phyloP scores from a whole-genome alignment of 495 filamentous ascomycete genomes.

The Pyrenula massariospora region DNA sequence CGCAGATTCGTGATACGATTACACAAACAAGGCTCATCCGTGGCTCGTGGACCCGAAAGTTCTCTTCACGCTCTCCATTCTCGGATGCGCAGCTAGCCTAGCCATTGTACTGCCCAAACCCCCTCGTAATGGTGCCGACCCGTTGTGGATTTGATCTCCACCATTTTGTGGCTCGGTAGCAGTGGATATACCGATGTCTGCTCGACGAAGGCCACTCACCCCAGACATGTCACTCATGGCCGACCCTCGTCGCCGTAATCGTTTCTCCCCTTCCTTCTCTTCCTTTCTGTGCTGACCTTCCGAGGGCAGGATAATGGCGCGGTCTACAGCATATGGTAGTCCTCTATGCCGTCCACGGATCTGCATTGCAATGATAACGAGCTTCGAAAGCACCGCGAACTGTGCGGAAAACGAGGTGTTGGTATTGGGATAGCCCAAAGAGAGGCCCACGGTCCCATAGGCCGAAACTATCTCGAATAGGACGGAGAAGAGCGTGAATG shows the following conservation, averaged over 20 bases:
- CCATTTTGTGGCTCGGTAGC: not conserved
- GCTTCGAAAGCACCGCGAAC: slow-evolving; percentile 65
- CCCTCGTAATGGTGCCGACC: not conserved
- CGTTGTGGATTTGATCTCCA: not conserved
- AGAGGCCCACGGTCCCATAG: slow-evolving; percentile 84
- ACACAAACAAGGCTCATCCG: no score
- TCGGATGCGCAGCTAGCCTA: not conserved
- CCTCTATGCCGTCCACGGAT: slow-evolving; percentile 83
- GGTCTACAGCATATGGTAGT: slow-evolving; percentile 78
- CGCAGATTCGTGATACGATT: no score
- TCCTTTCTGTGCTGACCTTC: slow-evolving; percentile 56
- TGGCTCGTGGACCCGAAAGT: not conserved
- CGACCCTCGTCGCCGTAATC: slow-evolving; percentile 33
- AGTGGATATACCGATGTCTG: not conserved
- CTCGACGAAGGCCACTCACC: not conserved
- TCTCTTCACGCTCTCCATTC: not conserved
- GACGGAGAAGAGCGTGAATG: slow-evolving; percentile 61
- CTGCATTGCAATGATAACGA: slow-evolving; percentile 81
- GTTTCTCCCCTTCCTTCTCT: slow-evolving; percentile 36
- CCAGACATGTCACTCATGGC: slow-evolving; percentile 30
- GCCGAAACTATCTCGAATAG: slow-evolving; percentile 81
- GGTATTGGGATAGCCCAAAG: slow-evolving; percentile 59
- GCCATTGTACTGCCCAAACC: not conserved
- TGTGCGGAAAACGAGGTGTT: slow-evolving; percentile 64
- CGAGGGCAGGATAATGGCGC: slow-evolving; percentile 67